Evolutionary conservation across 2,329 filamentous ascomycete species (phyloP).

Genomic region (Ploettnerulaceae sp.): DNA sequence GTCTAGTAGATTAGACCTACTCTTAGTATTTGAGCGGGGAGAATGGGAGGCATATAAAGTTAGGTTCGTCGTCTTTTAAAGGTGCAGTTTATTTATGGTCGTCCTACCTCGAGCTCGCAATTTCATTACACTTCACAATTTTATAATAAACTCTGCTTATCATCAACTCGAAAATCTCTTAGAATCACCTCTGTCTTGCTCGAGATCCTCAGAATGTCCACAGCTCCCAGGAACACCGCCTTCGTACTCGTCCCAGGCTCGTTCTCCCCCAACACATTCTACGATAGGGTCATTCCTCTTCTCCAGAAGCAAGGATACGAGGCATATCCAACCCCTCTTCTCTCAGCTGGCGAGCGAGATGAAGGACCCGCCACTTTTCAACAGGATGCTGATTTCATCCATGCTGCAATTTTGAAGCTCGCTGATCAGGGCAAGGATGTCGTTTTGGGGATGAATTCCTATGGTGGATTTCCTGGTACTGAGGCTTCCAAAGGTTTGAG

Average conservation of each 20-base stretch:
- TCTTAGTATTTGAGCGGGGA: too few relatives aligned
- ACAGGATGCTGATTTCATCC: conserved; percentile 36
- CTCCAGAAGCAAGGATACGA: conserved; percentile 7
- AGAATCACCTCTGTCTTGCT: too few relatives aligned
- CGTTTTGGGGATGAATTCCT: conserved; percentile 37
- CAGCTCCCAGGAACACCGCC: conserved; percentile 1
- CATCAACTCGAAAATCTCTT: background rate
- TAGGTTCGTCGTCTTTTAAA: too few relatives aligned
- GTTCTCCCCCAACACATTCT: conserved; percentile 12
- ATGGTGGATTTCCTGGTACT: conserved; percentile 35
- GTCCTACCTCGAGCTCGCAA: too few relatives aligned
- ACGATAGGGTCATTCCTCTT: conserved; percentile 9
- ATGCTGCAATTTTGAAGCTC: conserved; percentile 27
- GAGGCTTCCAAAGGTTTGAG: conserved; percentile 35
- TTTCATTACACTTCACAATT: too few relatives aligned
- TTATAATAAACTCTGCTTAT: too few relatives aligned
- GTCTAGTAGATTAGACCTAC: too few relatives aligned
- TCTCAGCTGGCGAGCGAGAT: conserved; percentile 5
- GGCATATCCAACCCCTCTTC: conserved; percentile 6
- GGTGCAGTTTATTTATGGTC: too few relatives aligned
- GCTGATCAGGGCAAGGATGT: conserved; percentile 36
- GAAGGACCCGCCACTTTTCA: conserved; percentile 27
- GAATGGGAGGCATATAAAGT: too few relatives aligned
- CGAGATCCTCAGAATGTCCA: conserved; percentile 3
- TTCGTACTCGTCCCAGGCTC: conserved; percentile 21